Evolutionary conservation across 2,329 filamentous ascomycete genomes (phyloP).

Genomic region (Coleophoma crateriformis): DNA sequence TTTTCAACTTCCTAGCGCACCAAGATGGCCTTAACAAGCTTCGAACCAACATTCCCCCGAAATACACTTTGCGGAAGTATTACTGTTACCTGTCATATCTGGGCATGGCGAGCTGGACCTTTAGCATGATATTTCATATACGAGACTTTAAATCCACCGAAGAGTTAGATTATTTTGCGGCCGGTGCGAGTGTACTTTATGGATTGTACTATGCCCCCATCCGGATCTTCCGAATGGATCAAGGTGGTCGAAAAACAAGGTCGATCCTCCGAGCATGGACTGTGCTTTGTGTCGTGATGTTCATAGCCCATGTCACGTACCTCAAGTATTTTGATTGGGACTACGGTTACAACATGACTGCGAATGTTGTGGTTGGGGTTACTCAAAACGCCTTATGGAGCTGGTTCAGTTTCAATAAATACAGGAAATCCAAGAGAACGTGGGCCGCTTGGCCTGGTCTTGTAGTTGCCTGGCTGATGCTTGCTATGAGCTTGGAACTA

Average conservation of each 20-base stretch:
- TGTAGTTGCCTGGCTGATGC: conserved; percentile 84
- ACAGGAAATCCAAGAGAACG: conserved; percentile 60
- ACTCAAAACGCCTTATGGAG: conserved; percentile 82
- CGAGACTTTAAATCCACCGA: conserved; percentile 83
- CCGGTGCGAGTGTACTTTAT: conserved; percentile 84
- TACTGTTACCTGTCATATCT: conserved; percentile 77
- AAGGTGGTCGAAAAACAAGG: conserved; percentile 30
- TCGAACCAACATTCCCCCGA: conserved; percentile 60
- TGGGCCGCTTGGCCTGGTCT: conserved; percentile 91
- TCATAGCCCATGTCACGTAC: conserved; percentile 73
- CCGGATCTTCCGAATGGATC: conserved; percentile 77
- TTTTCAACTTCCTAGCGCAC: conserved; percentile 88
- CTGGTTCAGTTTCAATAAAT: conserved; percentile 73
- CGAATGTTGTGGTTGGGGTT: conserved; percentile 79
- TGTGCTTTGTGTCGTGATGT: conserved; percentile 62
- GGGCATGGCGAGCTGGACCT: conserved; percentile 78
- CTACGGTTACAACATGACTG: conserved; percentile 97
- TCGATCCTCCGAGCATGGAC: conserved; percentile 69
- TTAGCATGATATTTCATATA: conserved; percentile 88
- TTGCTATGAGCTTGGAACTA: conserved; percentile 93
- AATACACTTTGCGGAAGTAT: conserved; percentile 73
- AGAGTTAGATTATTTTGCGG: conserved; percentile 93
- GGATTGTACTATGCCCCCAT: conserved; percentile 83
- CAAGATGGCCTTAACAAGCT: conserved; percentile 68
- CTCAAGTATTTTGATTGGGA: conserved; percentile 85